Evolutionary conservation across 257 asterid genomes (phyloP).

Genomic region (Leptodermis oblonga): DNA sequence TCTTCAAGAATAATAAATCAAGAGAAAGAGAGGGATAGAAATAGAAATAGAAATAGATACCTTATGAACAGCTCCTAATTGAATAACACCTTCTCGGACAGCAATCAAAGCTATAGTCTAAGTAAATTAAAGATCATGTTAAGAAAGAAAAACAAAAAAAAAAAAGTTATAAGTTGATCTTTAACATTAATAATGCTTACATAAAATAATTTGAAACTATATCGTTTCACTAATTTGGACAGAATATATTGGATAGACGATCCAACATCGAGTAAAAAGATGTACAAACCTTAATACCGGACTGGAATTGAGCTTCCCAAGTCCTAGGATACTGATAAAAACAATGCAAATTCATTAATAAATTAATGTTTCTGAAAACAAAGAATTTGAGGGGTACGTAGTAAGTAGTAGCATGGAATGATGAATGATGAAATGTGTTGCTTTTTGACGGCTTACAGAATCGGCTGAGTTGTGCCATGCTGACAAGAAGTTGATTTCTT

Average conservation of each 20-base stretch:
- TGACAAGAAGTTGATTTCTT: constrained; percentile 92
- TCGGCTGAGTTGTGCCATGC: constrained; percentile 99
- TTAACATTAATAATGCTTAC: not conserved
- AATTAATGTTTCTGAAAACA: constrained; percentile 2
- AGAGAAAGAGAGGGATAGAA: constrained; percentile 12
- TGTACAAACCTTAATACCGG: constrained; percentile 90
- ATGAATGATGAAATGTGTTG: constrained; percentile 5
- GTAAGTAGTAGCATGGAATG: constrained; percentile 10
- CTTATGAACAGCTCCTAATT: constrained; percentile 88
- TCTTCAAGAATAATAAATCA: too few relatives aligned
- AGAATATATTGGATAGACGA: too few relatives aligned
- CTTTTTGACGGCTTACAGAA: constrained; percentile 49
- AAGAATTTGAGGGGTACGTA: not conserved
- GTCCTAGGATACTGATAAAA: constrained; percentile 84
- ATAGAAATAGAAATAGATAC: constrained; percentile 27
- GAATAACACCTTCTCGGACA: constrained; percentile 97
- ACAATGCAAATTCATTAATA: too few relatives aligned
- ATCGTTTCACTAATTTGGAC: too few relatives aligned
- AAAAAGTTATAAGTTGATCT: not conserved
- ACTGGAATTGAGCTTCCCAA: constrained; percentile 98
- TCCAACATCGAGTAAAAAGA: too few relatives aligned
- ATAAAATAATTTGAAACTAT: too few relatives aligned
- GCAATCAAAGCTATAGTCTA: constrained; percentile 98
- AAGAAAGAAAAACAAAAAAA: not conserved
- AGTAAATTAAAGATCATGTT: not conserved